A percentile compares a stretch with the other conserved stretches of the same genome.
These are phyloP conservation scores for Platismatia glauca DNA, from an alignment of 495 filamentous ascomycete genomes.

Conservation along the genomic window DNA sequence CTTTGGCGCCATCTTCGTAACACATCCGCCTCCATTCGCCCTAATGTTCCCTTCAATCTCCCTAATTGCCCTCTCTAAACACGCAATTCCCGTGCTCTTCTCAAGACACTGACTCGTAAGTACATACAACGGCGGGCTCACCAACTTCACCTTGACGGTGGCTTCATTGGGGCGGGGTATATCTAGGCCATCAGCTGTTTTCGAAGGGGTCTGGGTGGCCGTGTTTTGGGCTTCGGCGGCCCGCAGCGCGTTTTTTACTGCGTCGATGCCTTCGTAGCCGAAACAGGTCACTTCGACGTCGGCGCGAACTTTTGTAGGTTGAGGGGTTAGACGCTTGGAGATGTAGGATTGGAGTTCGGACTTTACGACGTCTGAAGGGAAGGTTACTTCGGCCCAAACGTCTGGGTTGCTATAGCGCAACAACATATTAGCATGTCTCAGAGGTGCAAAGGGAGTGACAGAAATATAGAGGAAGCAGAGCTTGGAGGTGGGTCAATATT, in stretches of 20 bases:
- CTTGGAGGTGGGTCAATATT: neutral
- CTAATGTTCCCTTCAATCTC: slow-evolving; percentile 72
- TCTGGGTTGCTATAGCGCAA: slow-evolving; percentile 64
- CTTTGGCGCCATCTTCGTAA: slow-evolving; percentile 96
- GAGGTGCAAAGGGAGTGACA: neutral
- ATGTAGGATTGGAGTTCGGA: slow-evolving; percentile 88
- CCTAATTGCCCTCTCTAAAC: slow-evolving; percentile 78
- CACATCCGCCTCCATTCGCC: slow-evolving; percentile 62
- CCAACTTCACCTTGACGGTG: slow-evolving; percentile 94
- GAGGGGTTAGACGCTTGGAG: slow-evolving; percentile 87
- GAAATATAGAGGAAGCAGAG: neutral
- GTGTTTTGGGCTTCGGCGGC: slow-evolving; percentile 63
- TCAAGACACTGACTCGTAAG: slow-evolving; percentile 89
- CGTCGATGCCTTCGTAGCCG: slow-evolving; percentile 96
- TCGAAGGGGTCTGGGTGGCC: slow-evolving; percentile 36
- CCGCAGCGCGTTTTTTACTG: slow-evolving; percentile 74
- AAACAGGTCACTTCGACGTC: slow-evolving; percentile 99
- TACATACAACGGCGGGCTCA: slow-evolving; percentile 91
- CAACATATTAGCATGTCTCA: slow-evolving; percentile 15
- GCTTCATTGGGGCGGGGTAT: slow-evolving; percentile 43
- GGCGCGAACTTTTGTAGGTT: slow-evolving; percentile 94
- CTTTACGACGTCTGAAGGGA: slow-evolving; percentile 76
- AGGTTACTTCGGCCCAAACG: slow-evolving; percentile 85
- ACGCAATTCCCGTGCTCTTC: slow-evolving; percentile 74
- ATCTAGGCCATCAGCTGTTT: neutral